Percentiles rank a stretch among this genome's conserved stretches.
These are phyloP conservation scores for Boechera retrofracta DNA, from an alignment of 345 rosid genomes.

Conservation along the genomic window DNA sequence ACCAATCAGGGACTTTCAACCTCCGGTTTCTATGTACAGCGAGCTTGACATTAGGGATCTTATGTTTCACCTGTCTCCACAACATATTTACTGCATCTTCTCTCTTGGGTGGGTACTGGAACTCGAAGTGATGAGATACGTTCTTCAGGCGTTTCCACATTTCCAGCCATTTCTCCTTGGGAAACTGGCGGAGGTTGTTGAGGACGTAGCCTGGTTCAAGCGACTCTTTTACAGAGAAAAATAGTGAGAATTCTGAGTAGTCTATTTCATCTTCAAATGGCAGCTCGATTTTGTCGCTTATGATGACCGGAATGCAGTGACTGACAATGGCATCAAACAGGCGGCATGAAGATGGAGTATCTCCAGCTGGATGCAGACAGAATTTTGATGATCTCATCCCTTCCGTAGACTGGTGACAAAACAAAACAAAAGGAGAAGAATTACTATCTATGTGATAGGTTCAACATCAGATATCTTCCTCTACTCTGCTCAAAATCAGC, in stretches of 20 bases:
- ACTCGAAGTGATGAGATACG: slow-evolving; percentile 79
- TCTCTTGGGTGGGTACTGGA: slow-evolving; percentile 76
- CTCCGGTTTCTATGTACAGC: slow-evolving; percentile 76
- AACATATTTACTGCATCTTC: slow-evolving; percentile 82
- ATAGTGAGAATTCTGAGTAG: slow-evolving; percentile 72
- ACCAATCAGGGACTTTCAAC: slow-evolving; percentile 88
- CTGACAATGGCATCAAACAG: slow-evolving; percentile 87
- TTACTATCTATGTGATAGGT: slow-evolving; percentile 11
- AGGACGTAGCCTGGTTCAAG: slow-evolving; percentile 72
- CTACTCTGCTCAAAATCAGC: background rate
- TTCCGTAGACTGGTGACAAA: slow-evolving; percentile 61
- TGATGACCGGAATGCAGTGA: slow-evolving; percentile 85
- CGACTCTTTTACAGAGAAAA: slow-evolving; percentile 76
- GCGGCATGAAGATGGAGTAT: slow-evolving; percentile 93
- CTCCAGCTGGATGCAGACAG: slow-evolving; percentile 92
- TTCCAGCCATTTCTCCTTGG: slow-evolving; percentile 71
- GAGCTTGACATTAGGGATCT: slow-evolving; percentile 67
- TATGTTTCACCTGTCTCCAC: slow-evolving; percentile 88
- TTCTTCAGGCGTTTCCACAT: slow-evolving; percentile 78
- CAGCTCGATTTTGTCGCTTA: slow-evolving; percentile 83
- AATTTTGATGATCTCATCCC: slow-evolving; percentile 91
- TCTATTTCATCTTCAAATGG: slow-evolving; percentile 88
- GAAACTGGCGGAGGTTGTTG: slow-evolving; percentile 64
- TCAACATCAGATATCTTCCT: slow-evolving; percentile 23
- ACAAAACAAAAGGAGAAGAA: background rate